Percentiles rank a stretch among this genome's conserved stretches.
Evolutionary conservation across 2,329 filamentous ascomycete species (phyloP).

Genomic region (Neospermospora avenae): DNA sequence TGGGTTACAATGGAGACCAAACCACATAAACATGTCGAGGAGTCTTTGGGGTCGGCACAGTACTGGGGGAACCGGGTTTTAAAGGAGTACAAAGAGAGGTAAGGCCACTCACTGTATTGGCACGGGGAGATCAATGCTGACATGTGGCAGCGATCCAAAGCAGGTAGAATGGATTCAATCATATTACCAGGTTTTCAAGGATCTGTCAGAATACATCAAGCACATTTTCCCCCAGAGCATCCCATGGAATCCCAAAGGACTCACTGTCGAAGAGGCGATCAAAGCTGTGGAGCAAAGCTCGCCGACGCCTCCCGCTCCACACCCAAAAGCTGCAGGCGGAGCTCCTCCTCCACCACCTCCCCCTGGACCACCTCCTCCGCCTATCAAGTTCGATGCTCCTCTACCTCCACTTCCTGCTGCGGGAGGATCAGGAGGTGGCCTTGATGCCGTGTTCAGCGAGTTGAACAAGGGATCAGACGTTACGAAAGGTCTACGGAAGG

Average conservation of each 20-base stretch:
- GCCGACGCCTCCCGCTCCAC: conserved; percentile 37
- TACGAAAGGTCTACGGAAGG: conserved; percentile 85
- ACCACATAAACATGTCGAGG: conserved; percentile 81
- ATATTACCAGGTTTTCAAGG: conserved; percentile 88
- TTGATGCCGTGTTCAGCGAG: conserved; percentile 86
- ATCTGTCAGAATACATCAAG: conserved; percentile 80
- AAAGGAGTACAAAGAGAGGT: conserved; percentile 85
- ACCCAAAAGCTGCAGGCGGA: conserved; percentile 50
- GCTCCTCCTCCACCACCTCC: conserved; percentile 64
- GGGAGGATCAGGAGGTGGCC: conserved; percentile 52
- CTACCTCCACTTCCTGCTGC: conserved; percentile 40
- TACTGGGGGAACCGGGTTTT: conserved; percentile 94
- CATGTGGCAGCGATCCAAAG: conserved; percentile 60
- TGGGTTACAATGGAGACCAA: conserved; percentile 86
- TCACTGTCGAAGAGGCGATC: conserved; percentile 65
- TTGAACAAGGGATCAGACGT: conserved; percentile 87
- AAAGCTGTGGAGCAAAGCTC: conserved; percentile 56
- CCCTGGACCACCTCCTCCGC: conserved; percentile 56
- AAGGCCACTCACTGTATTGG: conserved; percentile 31
- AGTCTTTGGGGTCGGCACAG: conserved; percentile 78
- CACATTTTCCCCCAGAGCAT: conserved; percentile 76
- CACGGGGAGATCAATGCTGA: conserved; percentile 2
- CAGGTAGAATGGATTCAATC: conserved; percentile 87
- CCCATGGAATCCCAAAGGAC: conserved; percentile 78
- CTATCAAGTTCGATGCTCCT: conserved; percentile 51